A percentile compares a stretch with the other conserved stretches of the same genome.
phyloP scores from a whole-genome alignment of 768 basidiomycete genomes.

The Cantharellus cinnabarinus region DNA sequence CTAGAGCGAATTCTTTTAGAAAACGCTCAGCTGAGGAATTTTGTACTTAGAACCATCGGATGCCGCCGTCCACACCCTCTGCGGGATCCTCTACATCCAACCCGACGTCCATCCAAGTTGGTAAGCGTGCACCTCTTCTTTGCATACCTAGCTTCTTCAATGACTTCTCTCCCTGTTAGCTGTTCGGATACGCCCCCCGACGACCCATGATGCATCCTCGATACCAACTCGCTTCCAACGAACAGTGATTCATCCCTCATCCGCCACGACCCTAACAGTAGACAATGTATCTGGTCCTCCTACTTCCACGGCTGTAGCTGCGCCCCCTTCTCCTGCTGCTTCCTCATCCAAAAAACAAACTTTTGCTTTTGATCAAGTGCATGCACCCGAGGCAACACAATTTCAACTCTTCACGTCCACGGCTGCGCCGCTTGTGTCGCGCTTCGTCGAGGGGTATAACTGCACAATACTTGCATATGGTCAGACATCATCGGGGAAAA shows the following conservation, averaged over 20 bases:
- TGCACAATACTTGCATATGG: constrained; percentile 97
- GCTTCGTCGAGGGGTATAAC: constrained; percentile 88
- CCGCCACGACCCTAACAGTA: constrained; percentile 59
- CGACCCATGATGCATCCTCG: constrained; percentile 59
- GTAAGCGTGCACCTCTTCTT: constrained; percentile 24
- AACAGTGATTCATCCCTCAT: constrained; percentile 59
- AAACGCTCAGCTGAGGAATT: neutral
- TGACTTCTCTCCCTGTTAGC: constrained; percentile 24
- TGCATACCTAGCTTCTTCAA: constrained; percentile 10
- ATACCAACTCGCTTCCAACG: constrained; percentile 92
- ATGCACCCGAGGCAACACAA: constrained; percentile 69
- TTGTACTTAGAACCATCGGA: neutral
- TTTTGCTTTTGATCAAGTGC: constrained; percentile 90
- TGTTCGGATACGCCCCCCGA: constrained; percentile 77
- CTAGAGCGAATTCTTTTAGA: neutral
- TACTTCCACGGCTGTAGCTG: constrained; percentile 6
- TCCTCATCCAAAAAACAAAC: constrained; percentile 50
- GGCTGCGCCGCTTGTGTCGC: constrained; percentile 63
- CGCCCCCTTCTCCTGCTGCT: constrained; percentile 29
- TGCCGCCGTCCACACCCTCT: neutral
- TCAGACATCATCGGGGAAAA: constrained; percentile 92
- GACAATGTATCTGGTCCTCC: constrained; percentile 35
- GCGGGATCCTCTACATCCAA: constrained; percentile 3
- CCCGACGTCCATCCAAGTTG: constrained; percentile 85
- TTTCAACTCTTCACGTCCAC: constrained; percentile 70